These are phyloP conservation scores for Yamadazyma oceani DNA, from an alignment of 1,139 yeast species.

Conservation along the genomic window DNA sequence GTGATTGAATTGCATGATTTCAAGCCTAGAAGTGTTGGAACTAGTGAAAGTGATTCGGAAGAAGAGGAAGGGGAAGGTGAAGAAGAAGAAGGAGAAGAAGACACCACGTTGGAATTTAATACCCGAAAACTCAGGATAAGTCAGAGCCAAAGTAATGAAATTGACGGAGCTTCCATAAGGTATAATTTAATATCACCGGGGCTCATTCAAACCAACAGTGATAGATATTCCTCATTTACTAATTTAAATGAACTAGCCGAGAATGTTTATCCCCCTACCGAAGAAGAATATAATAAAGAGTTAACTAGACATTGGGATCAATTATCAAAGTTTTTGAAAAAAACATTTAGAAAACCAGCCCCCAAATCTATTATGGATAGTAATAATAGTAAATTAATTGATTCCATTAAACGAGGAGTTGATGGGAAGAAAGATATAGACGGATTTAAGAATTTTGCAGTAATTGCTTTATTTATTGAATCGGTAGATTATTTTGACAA, in stretches of 20 bases:
- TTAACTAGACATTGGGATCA: constrained; percentile 60
- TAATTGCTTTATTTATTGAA: constrained; percentile 68
- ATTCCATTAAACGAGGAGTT: constrained; percentile 76
- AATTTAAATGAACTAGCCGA: constrained; percentile 20
- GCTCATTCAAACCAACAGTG: constrained; percentile 14
- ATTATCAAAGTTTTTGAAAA: constrained; percentile 58
- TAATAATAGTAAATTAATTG: constrained; percentile 58
- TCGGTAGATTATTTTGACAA: constrained; percentile 70
- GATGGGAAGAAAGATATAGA: constrained; percentile 73
- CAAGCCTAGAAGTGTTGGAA: constrained; percentile 17
- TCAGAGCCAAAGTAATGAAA: background rate
- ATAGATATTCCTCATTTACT: constrained; percentile 28
- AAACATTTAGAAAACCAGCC: constrained; percentile 67
- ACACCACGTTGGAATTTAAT: constrained; percentile 2
- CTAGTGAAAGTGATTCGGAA: constrained; percentile 15
- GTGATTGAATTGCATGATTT: constrained; percentile 31
- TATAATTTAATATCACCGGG: constrained; percentile 29
- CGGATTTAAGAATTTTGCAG: constrained; percentile 69
- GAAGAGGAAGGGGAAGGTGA: constrained; percentile 6
- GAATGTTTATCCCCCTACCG: constrained; percentile 48
- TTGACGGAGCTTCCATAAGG: constrained; percentile 1
- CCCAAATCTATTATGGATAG: constrained; percentile 63
- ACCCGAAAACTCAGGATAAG: background rate
- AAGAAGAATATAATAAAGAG: constrained; percentile 67
- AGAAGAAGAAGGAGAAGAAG: constrained; percentile 3